phyloP scores from a whole-genome alignment of 768 basidiomycete species.

The Auricularia sp. region DNA sequence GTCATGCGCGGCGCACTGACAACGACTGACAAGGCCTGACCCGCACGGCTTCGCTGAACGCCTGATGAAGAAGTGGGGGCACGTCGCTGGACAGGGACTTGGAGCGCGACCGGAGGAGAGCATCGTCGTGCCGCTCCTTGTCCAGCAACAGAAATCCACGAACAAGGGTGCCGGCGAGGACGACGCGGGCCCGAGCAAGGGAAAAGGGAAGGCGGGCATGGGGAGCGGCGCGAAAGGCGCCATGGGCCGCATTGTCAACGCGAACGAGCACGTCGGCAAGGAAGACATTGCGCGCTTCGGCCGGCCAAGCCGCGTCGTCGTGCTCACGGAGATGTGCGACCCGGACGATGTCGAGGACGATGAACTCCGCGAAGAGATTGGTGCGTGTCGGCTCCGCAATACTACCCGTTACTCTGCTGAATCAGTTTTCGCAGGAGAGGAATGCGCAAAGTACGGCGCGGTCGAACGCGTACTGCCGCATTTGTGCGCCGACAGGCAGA shows the following conservation, averaged over 20 bases:
- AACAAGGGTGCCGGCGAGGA: slow-evolving; percentile 25
- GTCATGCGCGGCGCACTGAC: not conserved
- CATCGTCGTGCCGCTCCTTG: slow-evolving; percentile 79
- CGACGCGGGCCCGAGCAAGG: slow-evolving; percentile 11
- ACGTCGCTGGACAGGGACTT: slow-evolving; percentile 87
- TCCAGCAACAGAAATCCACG: slow-evolving; percentile 47
- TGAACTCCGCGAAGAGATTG: slow-evolving; percentile 80
- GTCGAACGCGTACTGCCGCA: slow-evolving; percentile 88
- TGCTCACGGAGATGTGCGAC: slow-evolving; percentile 84
- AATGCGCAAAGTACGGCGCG: slow-evolving; percentile 83
- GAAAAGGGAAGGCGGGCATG: slow-evolving; percentile 24
- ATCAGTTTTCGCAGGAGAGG: slow-evolving; percentile 48
- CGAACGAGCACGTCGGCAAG: slow-evolving; percentile 68
- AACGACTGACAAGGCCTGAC: slow-evolving; percentile 37
- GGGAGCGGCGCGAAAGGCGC: slow-evolving; percentile 42
- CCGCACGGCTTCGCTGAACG: slow-evolving; percentile 72
- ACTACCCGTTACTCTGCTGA: not conserved
- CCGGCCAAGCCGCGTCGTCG: slow-evolving; percentile 80
- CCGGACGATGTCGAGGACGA: slow-evolving; percentile 77
- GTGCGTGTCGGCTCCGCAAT: slow-evolving; percentile 28
- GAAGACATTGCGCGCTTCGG: slow-evolving; percentile 79
- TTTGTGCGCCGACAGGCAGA: slow-evolving; percentile 55
- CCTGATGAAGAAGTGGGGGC: slow-evolving; percentile 94
- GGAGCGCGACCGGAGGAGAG: slow-evolving; percentile 62
- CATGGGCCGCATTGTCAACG: slow-evolving; percentile 85